These are phyloP conservation scores for Persicaria maculosa DNA, from an alignment of 148 eudicot species.

Conservation along the genomic window DNA sequence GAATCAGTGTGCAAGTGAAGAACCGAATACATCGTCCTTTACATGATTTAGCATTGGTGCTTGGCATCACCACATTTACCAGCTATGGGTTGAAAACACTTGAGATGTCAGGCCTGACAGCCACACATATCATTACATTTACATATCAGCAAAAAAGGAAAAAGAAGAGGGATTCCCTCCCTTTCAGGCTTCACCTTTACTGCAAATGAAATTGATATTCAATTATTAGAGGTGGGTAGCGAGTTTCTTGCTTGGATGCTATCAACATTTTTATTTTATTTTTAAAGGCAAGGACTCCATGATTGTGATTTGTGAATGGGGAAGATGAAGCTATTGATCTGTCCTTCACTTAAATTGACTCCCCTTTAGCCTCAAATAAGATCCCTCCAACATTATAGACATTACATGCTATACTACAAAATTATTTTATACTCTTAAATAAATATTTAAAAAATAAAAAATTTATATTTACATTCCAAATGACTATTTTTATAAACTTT, in stretches of 20 bases:
- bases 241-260: neutral
- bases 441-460: too few species aligned
- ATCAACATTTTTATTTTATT: neutral
- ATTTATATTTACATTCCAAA: too few species aligned
- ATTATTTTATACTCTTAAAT: too few species aligned
- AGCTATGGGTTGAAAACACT: neutral
- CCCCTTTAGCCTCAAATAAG: neutral
- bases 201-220: neutral
- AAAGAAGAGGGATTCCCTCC: neutral
- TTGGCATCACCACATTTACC: neutral
- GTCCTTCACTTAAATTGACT: neutral
- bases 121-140: neutral
- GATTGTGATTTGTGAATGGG: constrained; percentile 3
- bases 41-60: neutral
- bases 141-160: neutral
- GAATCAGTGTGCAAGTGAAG: too few species aligned
- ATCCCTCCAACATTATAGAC: too few species aligned
- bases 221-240: constrained; percentile 10
- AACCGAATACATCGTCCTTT: too few species aligned
- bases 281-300: neutral
- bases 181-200: neutral
- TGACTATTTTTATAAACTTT: too few species aligned
- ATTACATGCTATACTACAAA: too few species aligned
- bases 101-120: neutral
- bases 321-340: neutral